Percentiles rank a stretch among this genome's conserved stretches.
Conservation (phyloP, 1,139 yeast species). For the Pneumocystis wakefieldiae region DNA sequence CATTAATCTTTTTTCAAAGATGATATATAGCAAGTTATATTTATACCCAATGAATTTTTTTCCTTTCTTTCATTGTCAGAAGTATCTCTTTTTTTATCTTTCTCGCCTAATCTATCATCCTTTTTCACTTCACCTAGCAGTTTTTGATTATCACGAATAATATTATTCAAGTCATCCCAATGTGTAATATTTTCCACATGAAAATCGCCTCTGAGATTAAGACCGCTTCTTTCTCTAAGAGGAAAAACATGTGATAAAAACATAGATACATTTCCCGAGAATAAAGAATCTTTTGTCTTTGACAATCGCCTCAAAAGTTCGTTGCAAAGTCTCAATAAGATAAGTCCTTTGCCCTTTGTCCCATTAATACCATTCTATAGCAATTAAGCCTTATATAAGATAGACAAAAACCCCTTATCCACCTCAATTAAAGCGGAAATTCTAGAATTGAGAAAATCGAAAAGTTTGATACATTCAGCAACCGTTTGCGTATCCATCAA, state of each 20-base stretch:
- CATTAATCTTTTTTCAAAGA: not conserved
- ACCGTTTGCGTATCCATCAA: conserved; percentile 25
- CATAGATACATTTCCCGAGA: conserved; percentile 27
- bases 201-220: conserved; percentile 27
- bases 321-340: conserved; percentile 27
- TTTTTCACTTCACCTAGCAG: conserved; percentile 2
- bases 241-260: conserved; percentile 28
- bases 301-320: conserved; percentile 26
- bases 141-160: conserved; percentile 3
- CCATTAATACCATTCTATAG: conserved; percentile 19
- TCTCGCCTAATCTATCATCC: not conserved
- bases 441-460: conserved; percentile 25
- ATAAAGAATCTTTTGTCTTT: conserved; percentile 24
- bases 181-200: conserved; percentile 25
- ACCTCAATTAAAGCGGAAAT: conserved; percentile 18
- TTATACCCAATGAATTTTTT: conserved; percentile 12
- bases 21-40: conserved; percentile 2
- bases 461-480: conserved; percentile 24
- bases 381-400: not conserved
- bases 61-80: conserved; percentile 7
- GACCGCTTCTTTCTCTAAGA: conserved; percentile 26
- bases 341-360: conserved; percentile 25
- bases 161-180: conserved; percentile 17
- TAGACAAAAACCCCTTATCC: not conserved
- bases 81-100: conserved; percentile 1